Conservation (phyloP, 805 yeast species). For the Candida patagonica region DNA sequence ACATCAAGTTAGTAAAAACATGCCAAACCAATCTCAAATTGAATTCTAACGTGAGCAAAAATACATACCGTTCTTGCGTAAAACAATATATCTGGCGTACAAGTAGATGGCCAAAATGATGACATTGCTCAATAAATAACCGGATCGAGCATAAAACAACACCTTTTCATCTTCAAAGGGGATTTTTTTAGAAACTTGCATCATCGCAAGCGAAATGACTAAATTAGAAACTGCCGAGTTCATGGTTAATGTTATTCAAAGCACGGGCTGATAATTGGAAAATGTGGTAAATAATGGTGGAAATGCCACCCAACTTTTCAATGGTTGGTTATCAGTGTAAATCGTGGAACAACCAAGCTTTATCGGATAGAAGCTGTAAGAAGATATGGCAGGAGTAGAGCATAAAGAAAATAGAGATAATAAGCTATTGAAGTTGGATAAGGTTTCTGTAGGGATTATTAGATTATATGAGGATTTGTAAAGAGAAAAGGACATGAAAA, state of each 20-base stretch:
- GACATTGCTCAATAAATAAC: constrained; percentile 58
- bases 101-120: constrained; percentile 59
- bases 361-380: too few species aligned
- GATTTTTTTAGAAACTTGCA: constrained; percentile 84
- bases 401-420: too few species aligned
- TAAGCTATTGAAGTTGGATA: too few species aligned
- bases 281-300: too few species aligned
- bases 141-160: constrained; percentile 64
- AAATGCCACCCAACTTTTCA: too few species aligned
- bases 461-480: too few species aligned
- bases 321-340: too few species aligned
- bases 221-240: constrained; percentile 84
- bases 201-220: constrained; percentile 87
- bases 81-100: constrained; percentile 50
- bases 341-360: too few species aligned
- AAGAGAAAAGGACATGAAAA: too few species aligned
- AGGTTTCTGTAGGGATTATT: too few species aligned
- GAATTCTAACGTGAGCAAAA: neutral
- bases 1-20: constrained; percentile 3
- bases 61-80: constrained; percentile 52
- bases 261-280: too few species aligned
- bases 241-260: constrained; percentile 36
- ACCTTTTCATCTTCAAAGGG: constrained; percentile 79
- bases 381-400: too few species aligned
- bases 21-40: neutral